These are phyloP conservation scores for Pleomassaria siparia DNA, from an alignment of 2,329 filamentous ascomycete genomes.

Conservation along the genomic window DNA sequence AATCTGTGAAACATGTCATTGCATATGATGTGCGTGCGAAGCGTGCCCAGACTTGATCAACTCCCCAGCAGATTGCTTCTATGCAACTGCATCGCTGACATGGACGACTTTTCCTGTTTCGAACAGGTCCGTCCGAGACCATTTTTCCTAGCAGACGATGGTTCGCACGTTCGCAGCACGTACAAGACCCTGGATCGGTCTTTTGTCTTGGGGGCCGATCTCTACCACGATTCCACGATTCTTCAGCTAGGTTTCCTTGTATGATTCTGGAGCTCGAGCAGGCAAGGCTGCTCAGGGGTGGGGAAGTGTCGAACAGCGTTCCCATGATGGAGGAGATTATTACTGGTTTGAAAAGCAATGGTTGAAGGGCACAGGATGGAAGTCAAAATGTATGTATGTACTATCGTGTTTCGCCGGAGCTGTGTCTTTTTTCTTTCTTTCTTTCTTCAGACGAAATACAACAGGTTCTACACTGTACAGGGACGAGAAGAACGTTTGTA, in stretches of 20 bases:
- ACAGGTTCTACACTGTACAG: too few relatives aligned
- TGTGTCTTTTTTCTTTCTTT: too few relatives aligned
- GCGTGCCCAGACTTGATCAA: neutral
- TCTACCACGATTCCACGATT: constrained; percentile 1
- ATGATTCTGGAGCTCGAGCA: neutral
- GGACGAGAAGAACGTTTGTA: too few relatives aligned
- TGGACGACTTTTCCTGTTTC: neutral
- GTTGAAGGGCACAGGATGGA: too few relatives aligned
- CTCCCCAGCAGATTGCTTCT: neutral
- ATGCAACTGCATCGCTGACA: neutral
- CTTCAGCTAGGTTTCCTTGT: neutral
- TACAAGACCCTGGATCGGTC: neutral
- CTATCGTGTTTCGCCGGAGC: too few relatives aligned
- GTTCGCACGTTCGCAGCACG: neutral
- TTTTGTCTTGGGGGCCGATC: neutral
- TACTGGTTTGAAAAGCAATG: too few relatives aligned
- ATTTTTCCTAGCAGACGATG: neutral
- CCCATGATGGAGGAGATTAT: neutral
- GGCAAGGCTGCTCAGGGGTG: neutral
- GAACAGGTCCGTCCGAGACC: neutral
- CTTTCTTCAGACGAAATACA: too few relatives aligned
- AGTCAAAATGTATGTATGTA: too few relatives aligned
- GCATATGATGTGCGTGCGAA: neutral
- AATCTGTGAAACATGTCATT: neutral
- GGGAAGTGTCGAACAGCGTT: neutral